These are phyloP conservation scores for Macrophomina tecta DNA, from an alignment of 2,329 filamentous ascomycete genomes.

Conservation along the genomic window DNA sequence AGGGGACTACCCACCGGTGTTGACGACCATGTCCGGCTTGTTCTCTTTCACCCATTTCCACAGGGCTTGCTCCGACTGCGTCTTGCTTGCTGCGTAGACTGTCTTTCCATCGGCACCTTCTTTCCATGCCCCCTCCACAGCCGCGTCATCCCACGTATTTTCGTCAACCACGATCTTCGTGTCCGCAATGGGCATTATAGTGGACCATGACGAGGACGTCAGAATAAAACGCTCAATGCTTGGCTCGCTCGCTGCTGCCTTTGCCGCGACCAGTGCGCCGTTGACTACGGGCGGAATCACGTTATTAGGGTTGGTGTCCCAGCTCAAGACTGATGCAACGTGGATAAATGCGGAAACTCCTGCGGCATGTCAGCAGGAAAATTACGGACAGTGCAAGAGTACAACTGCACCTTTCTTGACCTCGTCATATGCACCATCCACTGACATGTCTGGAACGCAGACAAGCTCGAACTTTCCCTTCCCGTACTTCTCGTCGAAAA, in stretches of 20 bases:
- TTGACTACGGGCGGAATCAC: slow-evolving; percentile 51
- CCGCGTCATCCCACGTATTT: slow-evolving; percentile 42
- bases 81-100: slow-evolving; percentile 52
- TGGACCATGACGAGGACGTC: slow-evolving; percentile 51
- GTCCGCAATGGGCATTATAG: slow-evolving; percentile 34
- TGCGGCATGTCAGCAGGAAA: slow-evolving; percentile 27
- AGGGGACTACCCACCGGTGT: slow-evolving; percentile 36
- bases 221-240: slow-evolving; percentile 52
- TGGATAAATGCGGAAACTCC: slow-evolving; percentile 54
- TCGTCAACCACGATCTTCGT: slow-evolving; percentile 38
- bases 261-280: slow-evolving; percentile 47
- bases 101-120: slow-evolving; percentile 34
- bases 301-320: slow-evolving; percentile 44
- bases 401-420: slow-evolving; percentile 34
- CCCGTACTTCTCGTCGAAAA: slow-evolving; percentile 38
- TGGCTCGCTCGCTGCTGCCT: slow-evolving; percentile 48
- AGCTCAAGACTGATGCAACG: slow-evolving; percentile 51
- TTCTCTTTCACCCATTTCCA: slow-evolving; percentile 52
- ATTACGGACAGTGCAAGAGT: background rate
- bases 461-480: slow-evolving; percentile 38
- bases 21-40: slow-evolving; percentile 48
- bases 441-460: slow-evolving; percentile 38
- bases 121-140: slow-evolving; percentile 40
- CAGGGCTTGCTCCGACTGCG: slow-evolving; percentile 47
- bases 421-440: slow-evolving; percentile 37